phyloP scores from a whole-genome alignment of 331 rosid species.

The Rhamnella rubrinervis region DNA sequence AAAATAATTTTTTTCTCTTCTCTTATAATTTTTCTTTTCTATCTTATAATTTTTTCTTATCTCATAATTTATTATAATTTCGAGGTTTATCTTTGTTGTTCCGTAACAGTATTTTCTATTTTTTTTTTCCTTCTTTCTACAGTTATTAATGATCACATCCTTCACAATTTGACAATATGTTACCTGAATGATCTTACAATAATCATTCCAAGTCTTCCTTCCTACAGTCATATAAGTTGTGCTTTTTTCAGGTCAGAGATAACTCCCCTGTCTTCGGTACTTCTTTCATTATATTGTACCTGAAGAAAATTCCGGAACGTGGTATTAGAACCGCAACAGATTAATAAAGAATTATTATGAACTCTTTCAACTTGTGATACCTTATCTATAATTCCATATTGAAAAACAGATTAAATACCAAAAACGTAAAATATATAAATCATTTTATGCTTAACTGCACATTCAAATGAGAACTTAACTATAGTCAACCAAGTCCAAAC shows the following conservation, averaged over 20 bases:
- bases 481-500: slow-evolving; percentile 1
- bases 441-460: slow-evolving; percentile 18
- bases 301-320: slow-evolving; percentile 29
- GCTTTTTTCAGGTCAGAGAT: slow-evolving; percentile 81
- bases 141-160: slow-evolving; percentile 10
- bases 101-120: no score
- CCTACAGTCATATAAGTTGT: slow-evolving; percentile 51
- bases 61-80: no score
- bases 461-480: not conserved
- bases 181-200: slow-evolving; percentile 52
- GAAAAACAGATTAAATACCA: slow-evolving; percentile 7
- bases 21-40: no score
- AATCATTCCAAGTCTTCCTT: slow-evolving; percentile 41
- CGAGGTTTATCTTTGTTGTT: no score
- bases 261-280: slow-evolving; percentile 72
- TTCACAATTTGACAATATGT: slow-evolving; percentile 29
- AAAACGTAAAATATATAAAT: not conserved
- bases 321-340: not conserved
- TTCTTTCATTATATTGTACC: slow-evolving; percentile 79
- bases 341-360: not conserved
- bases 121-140: no score
- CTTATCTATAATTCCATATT: slow-evolving; percentile 97
- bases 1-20: no score
- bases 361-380: slow-evolving; percentile 37
- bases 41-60: no score